Conservation (phyloP, 306 rosid genomes). For the Sindora glabra region DNA sequence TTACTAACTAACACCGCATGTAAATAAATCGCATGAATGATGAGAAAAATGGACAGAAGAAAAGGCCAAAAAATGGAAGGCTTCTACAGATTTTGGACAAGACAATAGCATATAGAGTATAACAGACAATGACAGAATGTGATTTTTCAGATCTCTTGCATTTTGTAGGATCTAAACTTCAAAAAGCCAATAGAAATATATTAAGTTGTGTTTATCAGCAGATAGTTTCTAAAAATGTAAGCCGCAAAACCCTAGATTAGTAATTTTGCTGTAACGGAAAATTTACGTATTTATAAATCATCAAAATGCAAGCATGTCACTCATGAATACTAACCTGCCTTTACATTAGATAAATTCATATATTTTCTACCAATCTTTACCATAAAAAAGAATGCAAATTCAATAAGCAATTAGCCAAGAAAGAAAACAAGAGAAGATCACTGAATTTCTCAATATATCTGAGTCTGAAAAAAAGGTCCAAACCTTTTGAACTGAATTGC, state of each 20-base stretch:
- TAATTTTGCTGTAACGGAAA: neutral
- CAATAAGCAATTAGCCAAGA: neutral
- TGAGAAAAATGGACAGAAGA: neutral
- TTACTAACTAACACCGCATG: too few species aligned
- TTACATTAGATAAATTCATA: neutral
- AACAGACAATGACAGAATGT: neutral
- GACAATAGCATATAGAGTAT: neutral
- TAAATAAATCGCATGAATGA: too few species aligned
- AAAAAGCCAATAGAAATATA: neutral
- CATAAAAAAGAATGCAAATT: neutral
- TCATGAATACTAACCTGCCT: too few species aligned
- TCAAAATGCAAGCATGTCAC: neutral
- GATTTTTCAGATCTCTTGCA: neutral
- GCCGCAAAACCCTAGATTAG: neutral
- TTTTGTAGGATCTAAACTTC: slow-evolving; percentile 5
- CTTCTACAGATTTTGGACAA: too few species aligned
- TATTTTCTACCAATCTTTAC: neutral
- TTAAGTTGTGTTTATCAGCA: neutral
- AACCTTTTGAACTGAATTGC: slow-evolving; percentile 55
- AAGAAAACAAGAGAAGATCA: neutral
- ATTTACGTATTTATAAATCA: neutral
- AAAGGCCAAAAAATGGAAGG: neutral
- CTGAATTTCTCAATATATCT: neutral
- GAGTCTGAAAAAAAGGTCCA: neutral
- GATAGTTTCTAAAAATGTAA: neutral